Evolutionary conservation across 805 yeast species (phyloP), one percentile per base, ranked within the genome.

Genomic region (Dipodascus albidus): DNA sequence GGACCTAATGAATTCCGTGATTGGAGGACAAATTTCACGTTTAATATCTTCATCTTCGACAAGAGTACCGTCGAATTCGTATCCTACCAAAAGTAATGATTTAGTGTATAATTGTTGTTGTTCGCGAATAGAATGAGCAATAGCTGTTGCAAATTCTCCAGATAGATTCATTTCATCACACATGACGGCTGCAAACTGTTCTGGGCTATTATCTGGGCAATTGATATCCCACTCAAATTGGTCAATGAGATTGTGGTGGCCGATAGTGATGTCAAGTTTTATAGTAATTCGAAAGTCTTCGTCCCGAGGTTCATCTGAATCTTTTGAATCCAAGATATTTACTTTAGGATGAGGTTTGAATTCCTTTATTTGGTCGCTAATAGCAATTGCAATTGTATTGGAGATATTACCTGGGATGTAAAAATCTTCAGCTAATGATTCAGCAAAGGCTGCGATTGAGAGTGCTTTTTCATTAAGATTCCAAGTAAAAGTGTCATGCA

Each of bases 151-250:
- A 67, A 89, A 89, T 64, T 90, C 97, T 0, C 87, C 85, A 0
- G 96, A 87, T 38, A 89, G 70, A 41, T 81, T 75, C 70, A 90
- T 71, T 58, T 89, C 97, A 51, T 79, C 82, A 63, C 90, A 83
- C 71, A 88, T 71, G 3, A 73, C 70, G 27, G 71, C 71, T 0
- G 96, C 91, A 72, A 93, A 93, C 59, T 86, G 90, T 64, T 91
- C 98, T 0, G 98, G 96, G 57, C 79, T 83, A 60, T 83, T 87
- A 22, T 86, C 90, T 0, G 81, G 77, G 58, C 80, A 83, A 54
- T 87, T 82, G 44, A 93, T 76, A 67, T 93, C 98, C 99, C 99
- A 93, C 67, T 93, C 99, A 68, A 93, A 89, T 64, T 85, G 93
- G 68, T 93, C 99, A 23, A 82, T 76, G 50, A 90, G 74, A 65